Base-by-base conservation (phyloP, 78 protist species). In the Neovahlkampfia damariscottae region DNA sequence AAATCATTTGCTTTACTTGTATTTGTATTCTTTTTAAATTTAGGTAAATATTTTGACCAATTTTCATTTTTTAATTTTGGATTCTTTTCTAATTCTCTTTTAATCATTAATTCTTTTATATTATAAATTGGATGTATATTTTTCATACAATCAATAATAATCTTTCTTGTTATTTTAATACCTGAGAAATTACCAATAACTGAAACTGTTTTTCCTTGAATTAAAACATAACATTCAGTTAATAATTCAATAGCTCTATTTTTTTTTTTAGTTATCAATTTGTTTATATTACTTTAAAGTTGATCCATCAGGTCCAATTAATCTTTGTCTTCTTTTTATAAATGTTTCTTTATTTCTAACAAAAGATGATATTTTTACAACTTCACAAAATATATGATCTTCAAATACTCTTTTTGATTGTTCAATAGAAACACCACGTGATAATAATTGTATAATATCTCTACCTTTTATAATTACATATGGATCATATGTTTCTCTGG, bases 101-200 rank as follows among this genome's bases (percentile, higher is more conserved):
- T 90, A 81, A 98, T 94, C 97, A 98, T 95, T 72, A 96, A 85
- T 59, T 82, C 67, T 66, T 96, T 96, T 86, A 98, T 93, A 73
- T 92, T 82, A 82, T 95, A 98, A 31, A 98, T 84, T 6, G 99
- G 99, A 76, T 98, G 99, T 8, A 96, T 77, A 83, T 98, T 98
- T 50, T 84, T 74, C 96, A 98, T 87, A 82, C 97, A 93, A 81
- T 96, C 99, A 10, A 83, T 89, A 5, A 95, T 95, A 0, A 98
- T 81, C 41, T 79, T 74, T 5, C 96, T 77, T 3, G 91, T 98
- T 29, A 38, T 70, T 38, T 85, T 82, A 67, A 91, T 37, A 8
- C 97, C 95, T 39, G 89, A 70, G 88, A 72, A 62, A 28, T 87
- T 66, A 3, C 99, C 99, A 78, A 98, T 95, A 1, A 75, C 74